Conservation (phyloP, 2,329 filamentous ascomycete genomes). For the Sclerotinia spermophila region DNA sequence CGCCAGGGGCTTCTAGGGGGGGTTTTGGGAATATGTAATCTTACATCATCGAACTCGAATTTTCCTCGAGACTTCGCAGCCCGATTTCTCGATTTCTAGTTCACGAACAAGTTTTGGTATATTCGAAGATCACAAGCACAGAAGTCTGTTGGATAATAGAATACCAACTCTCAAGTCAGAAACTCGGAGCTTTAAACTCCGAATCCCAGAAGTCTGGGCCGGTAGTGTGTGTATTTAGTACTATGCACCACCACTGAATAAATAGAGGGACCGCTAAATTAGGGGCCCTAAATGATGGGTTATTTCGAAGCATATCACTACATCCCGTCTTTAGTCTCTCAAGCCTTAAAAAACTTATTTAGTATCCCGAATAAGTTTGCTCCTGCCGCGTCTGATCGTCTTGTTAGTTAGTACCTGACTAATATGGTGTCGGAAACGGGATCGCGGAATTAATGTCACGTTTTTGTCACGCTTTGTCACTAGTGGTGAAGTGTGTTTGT, state of each 20-base stretch:
- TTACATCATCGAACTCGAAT: not conserved
- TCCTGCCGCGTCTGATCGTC: not conserved
- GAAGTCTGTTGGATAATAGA: not conserved
- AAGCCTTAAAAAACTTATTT: not conserved
- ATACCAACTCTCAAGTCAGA: not conserved
- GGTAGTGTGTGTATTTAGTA: not conserved
- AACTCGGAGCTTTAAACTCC: no score
- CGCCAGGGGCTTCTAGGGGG: not conserved
- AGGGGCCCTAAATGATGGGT: not conserved
- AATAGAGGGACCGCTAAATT: not conserved
- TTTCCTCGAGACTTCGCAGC: not conserved
- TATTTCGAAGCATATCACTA: not conserved
- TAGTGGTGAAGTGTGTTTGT: not conserved
- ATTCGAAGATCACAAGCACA: not conserved
- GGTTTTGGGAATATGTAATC: not conserved
- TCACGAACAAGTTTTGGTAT: not conserved
- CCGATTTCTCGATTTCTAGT: not conserved
- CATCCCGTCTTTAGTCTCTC: not conserved
- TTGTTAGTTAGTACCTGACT: not conserved
- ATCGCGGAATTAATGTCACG: not conserved
- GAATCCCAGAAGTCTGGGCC: not conserved
- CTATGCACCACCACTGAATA: not conserved
- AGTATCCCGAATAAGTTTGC: not conserved
- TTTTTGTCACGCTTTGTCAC: not conserved
- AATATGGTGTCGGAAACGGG: not conserved